phyloP scores from a whole-genome alignment of 176 grass and related monocot species.

The Echinochloa phyllopogon region DNA sequence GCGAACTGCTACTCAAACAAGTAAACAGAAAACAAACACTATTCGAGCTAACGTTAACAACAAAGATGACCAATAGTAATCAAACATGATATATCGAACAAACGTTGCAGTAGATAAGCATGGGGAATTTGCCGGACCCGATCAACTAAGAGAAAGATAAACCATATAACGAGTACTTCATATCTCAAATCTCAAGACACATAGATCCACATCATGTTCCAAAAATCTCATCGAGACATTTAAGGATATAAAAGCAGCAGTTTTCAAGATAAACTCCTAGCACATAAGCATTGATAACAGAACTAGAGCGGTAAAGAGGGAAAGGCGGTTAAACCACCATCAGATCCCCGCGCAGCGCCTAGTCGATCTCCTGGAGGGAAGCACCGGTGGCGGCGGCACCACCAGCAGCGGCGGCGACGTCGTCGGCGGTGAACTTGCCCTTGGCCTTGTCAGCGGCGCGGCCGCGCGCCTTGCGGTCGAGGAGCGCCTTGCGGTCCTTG shows the following conservation, averaged over 20 bases:
- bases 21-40: too few relatives aligned
- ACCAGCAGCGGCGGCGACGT: conserved; percentile 66
- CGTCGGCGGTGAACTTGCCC: conserved; percentile 90
- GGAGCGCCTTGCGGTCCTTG: conserved; percentile 93
- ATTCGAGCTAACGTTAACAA: too few relatives aligned
- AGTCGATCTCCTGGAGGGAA: conserved; percentile 96
- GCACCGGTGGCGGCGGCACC: conserved; percentile 48
- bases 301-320: conserved; percentile 25
- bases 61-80: too few relatives aligned
- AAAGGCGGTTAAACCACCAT: background rate
- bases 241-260: conserved; percentile 40
- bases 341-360: conserved; percentile 19
- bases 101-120: background rate
- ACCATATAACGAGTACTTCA: conserved; percentile 46
- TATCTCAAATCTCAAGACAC: conserved; percentile 39
- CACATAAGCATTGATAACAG: background rate
- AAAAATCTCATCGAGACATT: conserved; percentile 40
- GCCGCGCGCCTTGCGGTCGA: conserved; percentile 89
- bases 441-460: conserved; percentile 93
- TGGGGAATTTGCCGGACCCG: background rate
- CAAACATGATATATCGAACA: too few relatives aligned
- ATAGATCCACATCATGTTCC: conserved; percentile 45
- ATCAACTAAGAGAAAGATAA: background rate
- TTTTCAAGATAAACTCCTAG: conserved; percentile 42
- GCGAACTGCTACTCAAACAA: too few relatives aligned